Base-by-base conservation (phyloP, 306 rosid genomes). In the Quercus rubra region DNA sequence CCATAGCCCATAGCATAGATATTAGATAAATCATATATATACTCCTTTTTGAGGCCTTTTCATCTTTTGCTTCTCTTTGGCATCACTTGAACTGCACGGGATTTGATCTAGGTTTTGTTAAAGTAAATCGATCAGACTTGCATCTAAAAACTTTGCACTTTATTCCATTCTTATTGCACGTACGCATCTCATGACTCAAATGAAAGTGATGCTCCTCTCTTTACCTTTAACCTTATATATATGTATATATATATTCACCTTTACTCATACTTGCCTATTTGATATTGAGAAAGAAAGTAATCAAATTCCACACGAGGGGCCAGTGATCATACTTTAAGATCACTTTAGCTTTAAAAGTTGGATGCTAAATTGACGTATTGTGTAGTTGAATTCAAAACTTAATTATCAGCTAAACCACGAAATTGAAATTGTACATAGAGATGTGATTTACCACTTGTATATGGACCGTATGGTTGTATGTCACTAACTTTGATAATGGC, bases 41-140 rank as follows among this genome's bases (percentile, higher is more conserved):
- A 82, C 79, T 38, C 75, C 80, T 80, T 84, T 85, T 77, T 49
- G 84, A 75, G 74, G 63, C 58, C 46, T 54, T 19, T 41, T 12
- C 35, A 30, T 46, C 76, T 59, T 73, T 80, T n/a, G 41, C 31
- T 35, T 78, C 57, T 25, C 51, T 80, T 57, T 78, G 76, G 83
- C 70, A 80, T 85, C 85, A 77, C 93, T 88, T 89, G 92, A 87
- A 79, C 74, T 78, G 71, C 92, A 92, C 92, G 93, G 92, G 89
- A 85, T 21, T 33, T 11, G 66, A 75, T 58, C 79, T 52, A 66
- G 84, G 55, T 83, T 79, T 81, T 77, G 28, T 77, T 25, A 81
- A 87, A 81, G 87, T 71, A 69, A 79, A 27, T 74, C 82, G 74
- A 74, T 78, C 83, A 61, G 43, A 12, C 55, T 80, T 64, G 70